phyloP scores from a whole-genome alignment of 139 green algal species.

The Closterium sp. region DNA sequence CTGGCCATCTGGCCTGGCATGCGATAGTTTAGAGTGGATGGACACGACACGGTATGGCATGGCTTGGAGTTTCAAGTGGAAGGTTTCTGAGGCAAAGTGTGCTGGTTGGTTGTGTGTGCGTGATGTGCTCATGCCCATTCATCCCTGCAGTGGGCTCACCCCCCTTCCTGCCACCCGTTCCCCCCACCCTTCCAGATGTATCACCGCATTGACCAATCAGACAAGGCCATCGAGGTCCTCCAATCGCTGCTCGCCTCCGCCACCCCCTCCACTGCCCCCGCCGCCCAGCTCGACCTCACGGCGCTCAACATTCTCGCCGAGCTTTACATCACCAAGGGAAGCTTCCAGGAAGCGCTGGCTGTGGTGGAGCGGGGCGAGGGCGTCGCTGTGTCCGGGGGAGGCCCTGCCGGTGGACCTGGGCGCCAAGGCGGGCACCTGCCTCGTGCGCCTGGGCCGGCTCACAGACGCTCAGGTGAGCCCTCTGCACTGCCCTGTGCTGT shows the following conservation, averaged over 20 bases:
- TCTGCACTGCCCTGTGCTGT: too few species aligned
- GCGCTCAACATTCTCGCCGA: slow-evolving; percentile 87
- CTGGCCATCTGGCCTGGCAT: background rate
- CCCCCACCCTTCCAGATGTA: slow-evolving; percentile 58
- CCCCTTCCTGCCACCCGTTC: background rate
- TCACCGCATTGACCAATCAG: slow-evolving; percentile 57
- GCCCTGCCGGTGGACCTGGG: slow-evolving; percentile 71
- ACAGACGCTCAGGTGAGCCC: slow-evolving; percentile 39
- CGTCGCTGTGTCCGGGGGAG: slow-evolving; percentile 40
- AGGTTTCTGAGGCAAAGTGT: too few species aligned
- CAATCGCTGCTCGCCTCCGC: slow-evolving; percentile 42
- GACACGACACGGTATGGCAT: too few species aligned
- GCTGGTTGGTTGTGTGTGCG: too few species aligned
- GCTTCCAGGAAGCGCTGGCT: slow-evolving; percentile 53
- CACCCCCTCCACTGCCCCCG: background rate
- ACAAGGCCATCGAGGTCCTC: slow-evolving; percentile 56
- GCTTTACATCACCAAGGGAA: slow-evolving; percentile 56
- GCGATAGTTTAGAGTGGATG: background rate
- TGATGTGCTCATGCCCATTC: background rate
- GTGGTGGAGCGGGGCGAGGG: slow-evolving; percentile 63
- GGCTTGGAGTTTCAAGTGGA: too few species aligned
- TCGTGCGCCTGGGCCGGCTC: slow-evolving; percentile 59
- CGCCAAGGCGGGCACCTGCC: slow-evolving; percentile 62
- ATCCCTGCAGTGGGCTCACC: background rate
- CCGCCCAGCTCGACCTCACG: slow-evolving; percentile 64